Conservation (phyloP, 331 rosid species). For the Malus hybrid region DNA sequence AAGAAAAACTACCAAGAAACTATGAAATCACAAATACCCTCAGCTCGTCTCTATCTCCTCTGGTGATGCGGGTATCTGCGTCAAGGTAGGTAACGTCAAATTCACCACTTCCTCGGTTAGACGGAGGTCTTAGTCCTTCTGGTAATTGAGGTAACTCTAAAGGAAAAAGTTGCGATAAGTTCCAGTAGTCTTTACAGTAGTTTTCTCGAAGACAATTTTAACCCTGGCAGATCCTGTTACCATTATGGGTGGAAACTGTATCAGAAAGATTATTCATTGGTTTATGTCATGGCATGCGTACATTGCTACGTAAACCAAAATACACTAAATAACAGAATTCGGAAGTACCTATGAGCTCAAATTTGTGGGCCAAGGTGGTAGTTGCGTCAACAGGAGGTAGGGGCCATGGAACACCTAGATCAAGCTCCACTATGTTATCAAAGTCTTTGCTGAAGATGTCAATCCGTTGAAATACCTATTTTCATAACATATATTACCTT, state of each 20-base stretch:
- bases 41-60: slow-evolving; percentile 90
- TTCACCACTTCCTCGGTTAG: slow-evolving; percentile 72
- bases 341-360: slow-evolving; percentile 62
- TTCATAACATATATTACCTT: background rate
- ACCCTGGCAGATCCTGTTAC: slow-evolving; percentile 59
- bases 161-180: slow-evolving; percentile 77
- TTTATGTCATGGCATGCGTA: background rate
- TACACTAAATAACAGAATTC: slow-evolving; percentile 4
- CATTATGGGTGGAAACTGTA: background rate
- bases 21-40: slow-evolving; percentile 84
- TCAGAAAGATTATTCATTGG: background rate
- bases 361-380: slow-evolving; percentile 93
- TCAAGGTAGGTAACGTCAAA: slow-evolving; percentile 87
- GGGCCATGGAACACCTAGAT: slow-evolving; percentile 93
- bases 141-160: slow-evolving; percentile 78
- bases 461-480: slow-evolving; percentile 87
- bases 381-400: slow-evolving; percentile 61
- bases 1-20: slow-evolving; percentile 13
- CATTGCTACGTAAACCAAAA: background rate
- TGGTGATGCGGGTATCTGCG: slow-evolving; percentile 57
- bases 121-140: slow-evolving; percentile 64
- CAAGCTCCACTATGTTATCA: slow-evolving; percentile 81
- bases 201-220: slow-evolving; percentile 68
- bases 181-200: slow-evolving; percentile 76
- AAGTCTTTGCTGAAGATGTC: slow-evolving; percentile 78